A percentile compares a stretch with the other conserved stretches of the same genome.
These are phyloP conservation scores for Septoria linicola DNA, from an alignment of 2,329 filamentous ascomycete species.

Conservation along the genomic window DNA sequence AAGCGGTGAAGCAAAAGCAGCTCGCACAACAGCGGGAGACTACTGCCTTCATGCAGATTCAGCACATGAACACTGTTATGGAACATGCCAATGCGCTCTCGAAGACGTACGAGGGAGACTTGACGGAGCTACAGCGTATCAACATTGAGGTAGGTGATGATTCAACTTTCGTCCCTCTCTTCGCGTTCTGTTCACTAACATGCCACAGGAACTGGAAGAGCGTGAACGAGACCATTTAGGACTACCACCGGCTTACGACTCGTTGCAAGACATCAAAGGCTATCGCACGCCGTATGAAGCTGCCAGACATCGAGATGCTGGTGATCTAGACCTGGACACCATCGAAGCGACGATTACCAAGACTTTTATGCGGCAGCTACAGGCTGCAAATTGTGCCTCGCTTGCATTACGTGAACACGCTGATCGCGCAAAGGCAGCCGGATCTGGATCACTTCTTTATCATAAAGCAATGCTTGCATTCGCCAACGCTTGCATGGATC, in stretches of 20 bases:
- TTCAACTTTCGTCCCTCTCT: too few species aligned
- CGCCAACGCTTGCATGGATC: neutral
- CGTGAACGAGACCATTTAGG: neutral
- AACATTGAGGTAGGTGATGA: constrained; percentile 3
- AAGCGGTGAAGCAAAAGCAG: constrained; percentile 2
- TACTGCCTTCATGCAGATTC: neutral
- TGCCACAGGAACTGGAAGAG: constrained; percentile 19
- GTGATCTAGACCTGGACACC: constrained; percentile 1
- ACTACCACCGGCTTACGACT: constrained; percentile 33
- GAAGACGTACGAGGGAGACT: constrained; percentile 24
- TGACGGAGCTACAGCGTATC: constrained; percentile 26
- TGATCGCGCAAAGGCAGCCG: neutral
- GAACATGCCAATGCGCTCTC: constrained; percentile 10
- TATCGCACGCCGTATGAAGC: constrained; percentile 22
- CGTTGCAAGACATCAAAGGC: constrained; percentile 25
- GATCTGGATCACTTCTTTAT: constrained; percentile 5
- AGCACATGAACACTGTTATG: constrained; percentile 7
- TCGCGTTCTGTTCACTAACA: neutral
- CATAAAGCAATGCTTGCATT: constrained; percentile 8
- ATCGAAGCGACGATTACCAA: neutral
- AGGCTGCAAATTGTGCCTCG: constrained; percentile 1
- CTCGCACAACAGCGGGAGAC: neutral
- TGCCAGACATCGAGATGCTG: constrained; percentile 12
- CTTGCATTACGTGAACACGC: constrained; percentile 7
- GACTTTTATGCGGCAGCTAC: constrained; percentile 8